Base-by-base conservation (phyloP, 148 eudicot genomes). In the Mesembryanthemum crystallinum region DNA sequence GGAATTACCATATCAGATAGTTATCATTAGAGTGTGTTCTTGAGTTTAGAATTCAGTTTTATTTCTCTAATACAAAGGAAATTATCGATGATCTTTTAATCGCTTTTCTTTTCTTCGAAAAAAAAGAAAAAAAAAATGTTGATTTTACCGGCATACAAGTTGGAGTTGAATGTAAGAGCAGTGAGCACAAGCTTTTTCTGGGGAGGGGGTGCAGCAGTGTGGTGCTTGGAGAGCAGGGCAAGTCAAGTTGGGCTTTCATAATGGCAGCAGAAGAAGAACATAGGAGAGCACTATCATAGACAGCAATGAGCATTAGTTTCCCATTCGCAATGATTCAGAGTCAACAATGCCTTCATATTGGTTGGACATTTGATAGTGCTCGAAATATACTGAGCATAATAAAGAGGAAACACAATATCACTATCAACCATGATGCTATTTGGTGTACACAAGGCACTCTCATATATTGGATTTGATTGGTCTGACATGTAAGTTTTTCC, bases 261-360 rank as follows among this genome's bases (percentile, higher is more conserved):
- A 20, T 55, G 30, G 61, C 23, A 51, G 67, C 29, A 78, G 25
- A 35, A 18, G 43, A 51, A 0, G 20, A 37, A 33, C 13, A 24
- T 32, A 73, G 39, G 39, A 35, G 39, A 35, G 33, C 81, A 78
- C 67, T 42, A 64, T 14, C 70, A 62, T 3, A 64, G 62, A 77
- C 61, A 71, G 51, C 55, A 73, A 55, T 66, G 20, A 75, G 72
- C 52, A 65, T 37, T 65, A n/a, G 27, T 6, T 52, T 52, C 12
- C 57, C 57, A 18, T 52, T 52, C n/a, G 57, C n/a, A 52, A 52
- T 52, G 57, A 52, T 52, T 52, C 57, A 52, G 57, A 52, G 57
- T 2, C 57, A 52, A 52, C n/a, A 52, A 20, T 52, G 57, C n/a
- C 29, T 69, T 14, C n/a, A 65, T 25, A 39, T 23, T 7, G 32